A percentile compares a stretch with the other conserved stretches of the same genome.
phyloP scores from a whole-genome alignment of 1,139 yeast species.

The Pichiaceae sp. region DNA sequence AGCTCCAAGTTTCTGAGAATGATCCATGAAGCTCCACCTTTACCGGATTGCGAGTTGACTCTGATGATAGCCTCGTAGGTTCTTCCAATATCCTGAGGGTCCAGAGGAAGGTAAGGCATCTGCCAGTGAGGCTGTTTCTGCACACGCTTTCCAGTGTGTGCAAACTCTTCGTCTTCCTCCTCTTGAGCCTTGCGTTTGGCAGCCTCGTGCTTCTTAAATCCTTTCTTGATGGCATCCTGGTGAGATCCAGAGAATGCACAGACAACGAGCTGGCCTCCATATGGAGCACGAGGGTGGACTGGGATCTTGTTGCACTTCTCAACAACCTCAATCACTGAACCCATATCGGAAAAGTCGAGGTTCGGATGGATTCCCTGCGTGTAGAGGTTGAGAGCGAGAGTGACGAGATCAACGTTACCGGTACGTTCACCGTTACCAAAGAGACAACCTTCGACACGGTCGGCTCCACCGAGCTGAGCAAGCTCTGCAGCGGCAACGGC shows the following conservation, averaged over 20 bases:
- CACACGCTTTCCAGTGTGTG: constrained; percentile 30
- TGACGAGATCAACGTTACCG: constrained; percentile 93
- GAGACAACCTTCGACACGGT: constrained; percentile 94
- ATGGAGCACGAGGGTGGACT: constrained; percentile 88
- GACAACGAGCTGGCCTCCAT: constrained; percentile 93
- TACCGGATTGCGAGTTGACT: constrained; percentile 96
- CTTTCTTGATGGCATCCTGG: constrained; percentile 97
- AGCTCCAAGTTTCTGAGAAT: constrained; percentile 80
- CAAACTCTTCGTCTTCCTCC: constrained; percentile 62
- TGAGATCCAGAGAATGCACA: constrained; percentile 96
- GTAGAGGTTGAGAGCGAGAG: constrained; percentile 85
- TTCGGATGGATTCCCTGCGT: constrained; percentile 89
- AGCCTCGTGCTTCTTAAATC: constrained; percentile 56
- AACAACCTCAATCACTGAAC: constrained; percentile 72
- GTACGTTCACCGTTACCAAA: constrained; percentile 99
- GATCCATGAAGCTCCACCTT: constrained; percentile 99
- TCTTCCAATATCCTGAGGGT: constrained; percentile 93
- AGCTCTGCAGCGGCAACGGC: constrained; percentile 97
- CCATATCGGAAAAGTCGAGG: constrained; percentile 80
- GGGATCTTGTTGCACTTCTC: constrained; percentile 95
- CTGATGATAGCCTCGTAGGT: constrained; percentile 96
- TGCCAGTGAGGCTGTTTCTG: constrained; percentile 56
- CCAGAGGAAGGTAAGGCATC: constrained; percentile 91
- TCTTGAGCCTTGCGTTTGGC: constrained; percentile 78
- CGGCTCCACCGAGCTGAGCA: constrained; percentile 93